Evolutionary conservation across 306 rosid species (phyloP).

Genomic region (Cucurbita argyrosperma): DNA sequence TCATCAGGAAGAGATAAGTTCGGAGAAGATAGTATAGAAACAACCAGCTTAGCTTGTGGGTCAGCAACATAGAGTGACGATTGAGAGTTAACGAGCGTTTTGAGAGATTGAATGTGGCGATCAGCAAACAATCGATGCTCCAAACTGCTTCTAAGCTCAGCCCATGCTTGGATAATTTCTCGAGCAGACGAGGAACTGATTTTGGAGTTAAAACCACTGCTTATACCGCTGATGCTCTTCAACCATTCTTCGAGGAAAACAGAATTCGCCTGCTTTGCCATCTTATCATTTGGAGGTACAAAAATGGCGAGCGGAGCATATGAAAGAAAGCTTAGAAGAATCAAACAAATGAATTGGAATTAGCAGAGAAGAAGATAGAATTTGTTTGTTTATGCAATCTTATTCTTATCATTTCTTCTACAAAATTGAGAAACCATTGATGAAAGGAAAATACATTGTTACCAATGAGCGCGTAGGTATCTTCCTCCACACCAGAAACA

Average conservation of each 20-base stretch:
- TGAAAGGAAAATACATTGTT: too few relatives aligned
- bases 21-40: slow-evolving; percentile 44
- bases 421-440: too few relatives aligned
- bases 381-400: neutral
- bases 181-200: slow-evolving; percentile 40
- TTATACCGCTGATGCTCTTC: slow-evolving; percentile 25
- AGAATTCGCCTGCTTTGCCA: slow-evolving; percentile 31
- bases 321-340: neutral
- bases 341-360: neutral
- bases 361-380: neutral
- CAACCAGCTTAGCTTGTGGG: slow-evolving; percentile 63
- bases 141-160: slow-evolving; percentile 50
- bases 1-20: slow-evolving; percentile 29
- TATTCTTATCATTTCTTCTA: neutral
- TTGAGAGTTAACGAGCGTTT: slow-evolving; percentile 48
- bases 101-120: slow-evolving; percentile 45
- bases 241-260: slow-evolving; percentile 69
- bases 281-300: slow-evolving; percentile 10
- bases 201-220: slow-evolving; percentile 13
- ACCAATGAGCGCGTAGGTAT: too few relatives aligned
- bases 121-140: slow-evolving; percentile 24
- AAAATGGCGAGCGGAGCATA: neutral
- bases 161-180: slow-evolving; percentile 71
- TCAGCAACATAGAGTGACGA: slow-evolving; percentile 66
- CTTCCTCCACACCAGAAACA: too few relatives aligned